Percentiles rank a stretch among this genome's conserved stretches.
phyloP scores from a whole-genome alignment of 352 stramenopile species.

The Phytophthora pluvialis region DNA sequence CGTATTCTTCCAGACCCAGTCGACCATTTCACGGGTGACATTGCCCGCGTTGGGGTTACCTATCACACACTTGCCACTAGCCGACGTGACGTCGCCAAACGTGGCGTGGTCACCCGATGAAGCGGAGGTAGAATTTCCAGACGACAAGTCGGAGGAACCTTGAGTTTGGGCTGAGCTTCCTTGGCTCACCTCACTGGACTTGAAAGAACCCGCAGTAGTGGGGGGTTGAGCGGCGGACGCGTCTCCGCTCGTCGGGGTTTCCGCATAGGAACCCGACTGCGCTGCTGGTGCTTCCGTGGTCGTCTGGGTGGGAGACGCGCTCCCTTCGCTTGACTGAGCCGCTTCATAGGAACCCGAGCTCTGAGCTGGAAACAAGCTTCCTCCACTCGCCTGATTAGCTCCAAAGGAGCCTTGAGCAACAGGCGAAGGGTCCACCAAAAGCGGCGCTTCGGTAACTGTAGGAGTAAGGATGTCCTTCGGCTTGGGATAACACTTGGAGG shows the following conservation, averaged over 20 bases:
- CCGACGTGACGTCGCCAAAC: neutral
- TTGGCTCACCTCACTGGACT: neutral
- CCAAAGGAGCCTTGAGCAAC: neutral
- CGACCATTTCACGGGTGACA: constrained; percentile 5
- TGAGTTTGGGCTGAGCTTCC: constrained; percentile 4
- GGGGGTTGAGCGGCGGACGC: constrained; percentile 2
- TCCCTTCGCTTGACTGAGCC: too few species aligned
- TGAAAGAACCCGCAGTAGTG: constrained; percentile 7
- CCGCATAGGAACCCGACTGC: constrained; percentile 5
- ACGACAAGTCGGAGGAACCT: neutral
- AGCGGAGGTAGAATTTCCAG: neutral
- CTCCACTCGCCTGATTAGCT: neutral
- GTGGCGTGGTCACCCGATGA: constrained; percentile 2
- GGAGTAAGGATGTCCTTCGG: constrained; percentile 6
- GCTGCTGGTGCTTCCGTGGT: neutral
- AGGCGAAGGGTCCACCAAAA: neutral
- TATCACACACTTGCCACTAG: constrained; percentile 2
- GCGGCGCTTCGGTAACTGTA: neutral
- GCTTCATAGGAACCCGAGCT: neutral
- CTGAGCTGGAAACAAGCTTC: neutral
- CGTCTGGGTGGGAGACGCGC: neutral
- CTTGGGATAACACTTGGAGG: constrained; percentile 14
- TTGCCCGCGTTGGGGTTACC: constrained; percentile 3
- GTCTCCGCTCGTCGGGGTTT: constrained; percentile 27
- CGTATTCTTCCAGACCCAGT: constrained; percentile 19